Evolutionary conservation across 2,329 filamentous ascomycete species (phyloP).

Genomic region (Alternaria dauci): DNA sequence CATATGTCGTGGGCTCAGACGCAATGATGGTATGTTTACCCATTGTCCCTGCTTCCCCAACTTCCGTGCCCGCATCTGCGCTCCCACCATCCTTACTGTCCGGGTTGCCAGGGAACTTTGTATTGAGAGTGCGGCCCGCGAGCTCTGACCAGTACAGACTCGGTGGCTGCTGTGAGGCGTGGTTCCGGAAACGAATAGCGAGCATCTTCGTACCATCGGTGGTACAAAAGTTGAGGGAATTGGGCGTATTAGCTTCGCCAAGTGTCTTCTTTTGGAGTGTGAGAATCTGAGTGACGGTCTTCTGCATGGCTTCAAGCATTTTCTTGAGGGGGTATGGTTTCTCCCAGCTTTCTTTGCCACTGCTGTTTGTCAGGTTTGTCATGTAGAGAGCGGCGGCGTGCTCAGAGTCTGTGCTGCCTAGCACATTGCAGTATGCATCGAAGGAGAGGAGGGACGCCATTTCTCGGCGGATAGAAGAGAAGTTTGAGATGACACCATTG

Average conservation of each 20-base stretch:
- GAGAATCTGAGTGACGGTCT: conserved; percentile 58
- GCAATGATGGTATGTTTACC: conserved; percentile 64
- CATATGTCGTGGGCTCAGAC: conserved; percentile 64
- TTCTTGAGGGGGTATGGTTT: conserved; percentile 52
- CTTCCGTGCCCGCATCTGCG: conserved; percentile 44
- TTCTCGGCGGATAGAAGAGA: conserved; percentile 57
- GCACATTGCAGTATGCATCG: conserved; percentile 59
- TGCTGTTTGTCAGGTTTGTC: conserved; percentile 54
- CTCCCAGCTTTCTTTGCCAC: conserved; percentile 54
- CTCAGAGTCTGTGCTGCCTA: conserved; percentile 63
- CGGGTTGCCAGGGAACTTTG: conserved; percentile 61
- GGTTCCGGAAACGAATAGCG: conserved; percentile 63
- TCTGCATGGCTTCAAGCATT: conserved; percentile 58
- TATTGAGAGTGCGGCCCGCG: conserved; percentile 62
- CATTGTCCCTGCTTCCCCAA: conserved; percentile 52
- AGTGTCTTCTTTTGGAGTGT: conserved; percentile 55
- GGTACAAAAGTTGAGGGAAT: conserved; percentile 62
- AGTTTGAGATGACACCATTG: conserved; percentile 61
- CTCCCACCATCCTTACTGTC: conserved; percentile 51
- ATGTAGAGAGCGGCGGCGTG: conserved; percentile 61
- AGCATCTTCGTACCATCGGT: conserved; percentile 61
- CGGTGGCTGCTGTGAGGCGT: conserved; percentile 61
- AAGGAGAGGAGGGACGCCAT: conserved; percentile 57
- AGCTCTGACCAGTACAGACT: conserved; percentile 60
- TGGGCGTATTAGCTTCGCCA: conserved; percentile 53